Base-by-base conservation (phyloP, 2,329 filamentous ascomycete species). In the Didymella arachidicola region DNA sequence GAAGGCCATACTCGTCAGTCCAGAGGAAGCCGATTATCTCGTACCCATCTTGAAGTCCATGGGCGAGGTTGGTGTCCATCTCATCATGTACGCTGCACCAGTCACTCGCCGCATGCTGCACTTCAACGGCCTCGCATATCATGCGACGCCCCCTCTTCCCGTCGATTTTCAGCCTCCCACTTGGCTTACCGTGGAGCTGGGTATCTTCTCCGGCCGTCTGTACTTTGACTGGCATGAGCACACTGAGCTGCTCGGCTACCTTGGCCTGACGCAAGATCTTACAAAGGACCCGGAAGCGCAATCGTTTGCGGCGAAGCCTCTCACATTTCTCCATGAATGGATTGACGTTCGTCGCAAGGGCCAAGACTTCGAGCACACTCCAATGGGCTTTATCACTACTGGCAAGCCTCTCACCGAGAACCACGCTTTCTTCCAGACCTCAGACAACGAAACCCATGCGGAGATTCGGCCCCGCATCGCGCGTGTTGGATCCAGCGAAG, bases 1-100 rank as follows among this genome's bases (percentile, higher is more conserved):
- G 7, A 81, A 78, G 0, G 87, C 82, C 0, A 61, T 91, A 0
- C 70, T 90, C 2, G 67, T 90, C 1, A 86, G 84, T 27, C 84
- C 87, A 0, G 87, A 90, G 62, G 88, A 91, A 68, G 86, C 82
- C 0, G 85, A 90, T 54, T 44, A 66, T 0, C 62, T 89, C 0
- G 78, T 90, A 3, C 79, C 79, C 0, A 60, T 79, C 0, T 61
- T 88, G 38, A 72, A 72, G 4, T 7, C 30, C 10, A 27, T 26
- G 7, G 18, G 42, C 0, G 12, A 39, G 0, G 19, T 34, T 4
- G 36, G 32, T 0, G 79, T 80, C 0, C 79, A 84, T 53, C 75
- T 90, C 0, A 65, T 89, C 0, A 74, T 80, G 0, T 90, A 90
- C 59, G 79, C 87, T 0, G 82, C 87, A 0, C 85, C 88, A 0